Conservation (phyloP, 73 alveolate genomes). For the Paramecium primaurelia region DNA sequence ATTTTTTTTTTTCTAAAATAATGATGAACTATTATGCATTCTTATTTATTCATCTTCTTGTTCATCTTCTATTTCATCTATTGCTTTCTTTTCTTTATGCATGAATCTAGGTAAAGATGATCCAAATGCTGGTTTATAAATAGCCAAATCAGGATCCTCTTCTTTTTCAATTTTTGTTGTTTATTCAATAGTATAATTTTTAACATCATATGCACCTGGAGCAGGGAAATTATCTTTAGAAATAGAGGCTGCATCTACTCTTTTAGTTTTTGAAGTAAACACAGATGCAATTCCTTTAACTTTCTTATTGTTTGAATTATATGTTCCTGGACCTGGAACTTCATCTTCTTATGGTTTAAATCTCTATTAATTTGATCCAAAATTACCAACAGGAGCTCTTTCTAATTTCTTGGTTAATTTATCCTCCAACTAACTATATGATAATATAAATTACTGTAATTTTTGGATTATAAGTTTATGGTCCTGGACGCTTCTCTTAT, state of each 20-base stretch:
- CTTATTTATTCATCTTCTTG: neutral
- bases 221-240: conserved; percentile 16
- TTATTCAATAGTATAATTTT: conserved; percentile 2
- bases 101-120: conserved; percentile 31
- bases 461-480: conserved; percentile 27
- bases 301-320: neutral
- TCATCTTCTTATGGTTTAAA: neutral
- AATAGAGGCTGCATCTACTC: neutral
- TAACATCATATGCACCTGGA: conserved; percentile 39
- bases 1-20: neutral
- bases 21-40: neutral
- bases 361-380: conserved; percentile 11
- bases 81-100: neutral
- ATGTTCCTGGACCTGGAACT: conserved; percentile 10
- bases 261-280: neutral
- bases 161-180: neutral
- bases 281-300: neutral
- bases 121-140: conserved; percentile 49
- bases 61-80: neutral
- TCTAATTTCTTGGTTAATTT: conserved; percentile 2
- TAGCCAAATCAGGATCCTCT: conserved; percentile 20
- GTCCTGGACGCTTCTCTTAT: conserved; percentile 7
- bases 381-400: conserved; percentile 20
- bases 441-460: neutral
- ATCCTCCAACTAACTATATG: neutral